Evolutionary conservation across 2,329 filamentous ascomycete genomes (phyloP).

Genomic region (Pyrenophora tritici-repentis): DNA sequence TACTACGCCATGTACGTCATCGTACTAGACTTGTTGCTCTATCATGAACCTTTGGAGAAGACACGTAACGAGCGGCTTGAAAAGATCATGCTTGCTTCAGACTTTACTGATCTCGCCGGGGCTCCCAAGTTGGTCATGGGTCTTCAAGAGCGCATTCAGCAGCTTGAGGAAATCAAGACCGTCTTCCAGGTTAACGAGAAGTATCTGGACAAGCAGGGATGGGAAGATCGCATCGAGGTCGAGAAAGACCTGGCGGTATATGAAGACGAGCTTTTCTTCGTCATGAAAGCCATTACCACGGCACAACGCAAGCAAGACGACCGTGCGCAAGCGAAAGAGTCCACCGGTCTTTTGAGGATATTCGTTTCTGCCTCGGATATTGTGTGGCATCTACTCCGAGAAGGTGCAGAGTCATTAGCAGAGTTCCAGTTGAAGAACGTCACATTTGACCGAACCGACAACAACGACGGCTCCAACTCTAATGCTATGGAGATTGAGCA

Average conservation of each 20-base stretch:
- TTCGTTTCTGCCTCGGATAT: constrained; percentile 94
- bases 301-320: constrained; percentile 87
- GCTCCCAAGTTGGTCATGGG: constrained; percentile 91
- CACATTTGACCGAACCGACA: constrained; percentile 93
- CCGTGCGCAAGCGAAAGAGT: constrained; percentile 62
- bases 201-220: constrained; percentile 83
- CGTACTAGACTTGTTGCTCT: constrained; percentile 91
- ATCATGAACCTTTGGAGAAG: constrained; percentile 95
- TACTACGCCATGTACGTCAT: constrained; percentile 99
- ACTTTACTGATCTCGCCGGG: constrained; percentile 95
- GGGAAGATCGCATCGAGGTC: constrained; percentile 86
- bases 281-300: constrained; percentile 99
- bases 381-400: constrained; percentile 93
- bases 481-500: constrained; percentile 89
- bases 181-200: constrained; percentile 93
- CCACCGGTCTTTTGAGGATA: constrained; percentile 83
- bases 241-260: constrained; percentile 87
- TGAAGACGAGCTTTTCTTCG: constrained; percentile 97
- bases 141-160: constrained; percentile 88
- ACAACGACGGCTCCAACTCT: constrained; percentile 93
- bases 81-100: constrained; percentile 98
- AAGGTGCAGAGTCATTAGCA: constrained; percentile 83
- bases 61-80: constrained; percentile 93
- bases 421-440: constrained; percentile 92
- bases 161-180: constrained; percentile 93